These are phyloP conservation scores for Agaricus bisporus DNA, from an alignment of 768 basidiomycete genomes.

Conservation along the genomic window DNA sequence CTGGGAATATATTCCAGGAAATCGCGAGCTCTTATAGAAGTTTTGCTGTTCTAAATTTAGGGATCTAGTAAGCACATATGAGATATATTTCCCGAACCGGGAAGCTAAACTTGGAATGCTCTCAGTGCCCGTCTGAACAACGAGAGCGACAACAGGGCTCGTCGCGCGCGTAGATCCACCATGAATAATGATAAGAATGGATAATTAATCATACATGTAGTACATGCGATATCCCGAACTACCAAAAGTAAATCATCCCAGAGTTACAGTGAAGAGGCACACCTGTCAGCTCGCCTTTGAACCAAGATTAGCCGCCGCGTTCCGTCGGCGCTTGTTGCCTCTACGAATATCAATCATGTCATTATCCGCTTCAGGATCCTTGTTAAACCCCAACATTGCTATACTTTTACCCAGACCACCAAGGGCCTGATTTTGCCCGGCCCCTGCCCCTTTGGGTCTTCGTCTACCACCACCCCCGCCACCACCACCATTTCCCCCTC, in stretches of 20 bases:
- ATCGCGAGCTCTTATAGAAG: background rate
- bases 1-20: background rate
- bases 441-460: conserved; percentile 48
- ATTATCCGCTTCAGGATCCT: conserved; percentile 67
- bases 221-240: too few species aligned
- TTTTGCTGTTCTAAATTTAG: background rate
- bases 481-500: conserved; percentile 14
- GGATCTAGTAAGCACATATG: too few species aligned
- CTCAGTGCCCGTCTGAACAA: too few species aligned
- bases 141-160: too few species aligned
- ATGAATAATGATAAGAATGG: too few species aligned
- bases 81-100: too few species aligned
- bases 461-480: conserved; percentile 33
- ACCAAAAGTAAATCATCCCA: too few species aligned
- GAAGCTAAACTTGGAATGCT: too few species aligned
- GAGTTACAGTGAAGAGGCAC: background rate
- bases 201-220: too few species aligned
- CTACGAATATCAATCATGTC: conserved; percentile 73
- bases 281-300: conserved; percentile 2
- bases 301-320: background rate
- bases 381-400: conserved; percentile 44
- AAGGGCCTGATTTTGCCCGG: conserved; percentile 49
- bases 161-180: too few species aligned
- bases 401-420: conserved; percentile 76
- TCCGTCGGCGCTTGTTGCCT: too few species aligned